These are phyloP conservation scores for Hyphodiscus hymeniophilus DNA, from an alignment of 495 filamentous ascomycete genomes.

Conservation along the genomic window DNA sequence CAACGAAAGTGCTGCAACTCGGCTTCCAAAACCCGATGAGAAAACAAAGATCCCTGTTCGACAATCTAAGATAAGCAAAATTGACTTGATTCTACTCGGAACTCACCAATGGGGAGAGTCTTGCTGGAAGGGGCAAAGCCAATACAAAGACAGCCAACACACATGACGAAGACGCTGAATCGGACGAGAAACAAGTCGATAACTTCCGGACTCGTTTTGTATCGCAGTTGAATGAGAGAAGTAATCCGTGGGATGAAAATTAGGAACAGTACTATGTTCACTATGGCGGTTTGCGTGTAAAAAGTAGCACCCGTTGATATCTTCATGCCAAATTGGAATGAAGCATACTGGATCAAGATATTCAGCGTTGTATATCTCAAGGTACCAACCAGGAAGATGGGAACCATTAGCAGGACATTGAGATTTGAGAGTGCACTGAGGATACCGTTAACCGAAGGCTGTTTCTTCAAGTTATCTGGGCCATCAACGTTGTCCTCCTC, in stretches of 20 bases:
- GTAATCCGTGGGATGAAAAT: constrained; percentile 15
- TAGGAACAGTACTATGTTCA: constrained; percentile 21
- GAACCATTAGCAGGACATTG: constrained; percentile 13
- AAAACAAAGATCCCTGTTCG: constrained; percentile 16
- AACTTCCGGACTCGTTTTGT: constrained; percentile 8
- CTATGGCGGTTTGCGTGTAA: constrained; percentile 21
- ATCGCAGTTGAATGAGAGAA: constrained; percentile 6
- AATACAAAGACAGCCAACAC: constrained; percentile 13
- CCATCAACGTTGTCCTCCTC: neutral
- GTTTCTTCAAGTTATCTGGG: neutral
- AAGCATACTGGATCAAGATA: constrained; percentile 22
- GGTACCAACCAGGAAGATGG: constrained; percentile 19
- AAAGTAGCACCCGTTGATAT: constrained; percentile 21
- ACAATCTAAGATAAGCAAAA: neutral
- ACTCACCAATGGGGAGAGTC: constrained; percentile 15
- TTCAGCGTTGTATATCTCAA: constrained; percentile 22
- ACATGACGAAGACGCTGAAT: constrained; percentile 11
- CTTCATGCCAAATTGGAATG: constrained; percentile 15
- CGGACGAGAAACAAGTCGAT: constrained; percentile 17
- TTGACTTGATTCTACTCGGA: neutral
- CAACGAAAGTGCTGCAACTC: constrained; percentile 18
- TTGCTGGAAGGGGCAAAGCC: constrained; percentile 3
- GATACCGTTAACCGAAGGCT: constrained; percentile 1
- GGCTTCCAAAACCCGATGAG: constrained; percentile 16
- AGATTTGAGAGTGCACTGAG: neutral